Evolutionary conservation across 257 asterid species (phyloP), one percentile per base, ranked within the genome.

Genomic region (Marsdenia floribunda): DNA sequence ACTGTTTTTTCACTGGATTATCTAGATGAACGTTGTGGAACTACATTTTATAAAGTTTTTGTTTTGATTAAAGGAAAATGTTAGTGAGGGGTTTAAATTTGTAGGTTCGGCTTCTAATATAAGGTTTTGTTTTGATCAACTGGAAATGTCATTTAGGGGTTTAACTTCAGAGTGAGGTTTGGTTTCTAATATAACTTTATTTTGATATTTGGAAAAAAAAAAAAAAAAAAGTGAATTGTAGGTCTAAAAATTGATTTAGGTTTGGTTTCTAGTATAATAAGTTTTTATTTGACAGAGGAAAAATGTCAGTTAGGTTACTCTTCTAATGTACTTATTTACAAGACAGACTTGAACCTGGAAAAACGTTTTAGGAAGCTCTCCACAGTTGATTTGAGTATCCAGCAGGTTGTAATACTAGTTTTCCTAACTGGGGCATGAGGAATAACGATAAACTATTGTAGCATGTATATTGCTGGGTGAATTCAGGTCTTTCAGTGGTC

Each of bases 1-100:
- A 84, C 79, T 85, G 76, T 37, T 68, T 73, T 29, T 64, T 65
- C 60, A 6, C 63, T 76, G 65, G 57, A 68, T 38, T 66, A 8
- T 33, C 8, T 66, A 29, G 21, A 37, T 21, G 52, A 19, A 38
- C 29, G 52, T 8, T 2, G n/a, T 3, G 71, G 33, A 66, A 14
- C 44, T 64, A 37, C n/a, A 37, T 5, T 37, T 65, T 24, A 18
- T 37, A 26, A 37, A 63, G 59, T 38, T 38, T 24, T 76, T 69
- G 0, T 40, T 50, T 64, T 47, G 60, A 70, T 12, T 44, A 14
- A 29, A 12, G 52, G 52, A 66, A 35, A 18, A 37, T 64, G 70
- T 6, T 21, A 19, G 22, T 66, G 35, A 15, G 55, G 18, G 38
- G 42, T n/a, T 69, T n/a, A 24, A 21, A 44, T 12, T 22, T 46